Percentiles rank a stretch among this genome's conserved stretches.
Conservation (phyloP, 805 yeast genomes). For the Jamesozyma spencerorum region DNA sequence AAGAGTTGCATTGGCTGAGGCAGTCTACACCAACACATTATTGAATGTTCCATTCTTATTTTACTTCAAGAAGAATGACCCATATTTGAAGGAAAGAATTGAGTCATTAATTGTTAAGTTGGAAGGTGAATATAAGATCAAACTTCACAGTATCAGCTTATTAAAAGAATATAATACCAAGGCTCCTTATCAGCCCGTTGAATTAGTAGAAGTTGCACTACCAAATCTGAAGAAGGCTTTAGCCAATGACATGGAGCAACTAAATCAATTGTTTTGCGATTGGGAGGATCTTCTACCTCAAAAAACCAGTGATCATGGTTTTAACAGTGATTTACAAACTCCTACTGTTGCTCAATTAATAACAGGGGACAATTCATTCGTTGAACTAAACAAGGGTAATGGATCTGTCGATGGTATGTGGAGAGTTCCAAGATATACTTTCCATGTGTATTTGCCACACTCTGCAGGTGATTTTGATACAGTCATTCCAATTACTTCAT, state of each 20-base stretch:
- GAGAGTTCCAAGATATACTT: constrained; percentile 50
- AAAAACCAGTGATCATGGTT: constrained; percentile 26
- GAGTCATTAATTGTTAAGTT: constrained; percentile 42
- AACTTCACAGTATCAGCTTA: constrained; percentile 14
- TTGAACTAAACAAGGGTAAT: constrained; percentile 29
- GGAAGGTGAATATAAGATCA: constrained; percentile 18
- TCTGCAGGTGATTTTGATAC: constrained; percentile 53
- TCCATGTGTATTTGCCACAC: constrained; percentile 50
- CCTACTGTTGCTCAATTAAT: constrained; percentile 33
- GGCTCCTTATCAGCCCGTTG: constrained; percentile 43
- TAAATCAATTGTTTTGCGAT: constrained; percentile 34
- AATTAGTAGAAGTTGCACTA: constrained; percentile 40
- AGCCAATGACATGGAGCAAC: constrained; percentile 35
- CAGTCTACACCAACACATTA: constrained; percentile 52
- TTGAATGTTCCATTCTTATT: constrained; percentile 57
- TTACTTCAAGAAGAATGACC: constrained; percentile 32
- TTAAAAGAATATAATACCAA: constrained; percentile 22
- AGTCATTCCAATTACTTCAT: constrained; percentile 44
- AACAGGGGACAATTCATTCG: constrained; percentile 8
- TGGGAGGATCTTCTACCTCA: constrained; percentile 29
- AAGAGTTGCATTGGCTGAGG: constrained; percentile 58
- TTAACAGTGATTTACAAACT: constrained; percentile 27
- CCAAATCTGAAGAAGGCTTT: constrained; percentile 39
- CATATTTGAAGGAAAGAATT: constrained; percentile 27
- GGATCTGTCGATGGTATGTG: constrained; percentile 60